phyloP scores from a whole-genome alignment of 192 early-diverging fungal genomes.

The Linnemannia zychae region DNA sequence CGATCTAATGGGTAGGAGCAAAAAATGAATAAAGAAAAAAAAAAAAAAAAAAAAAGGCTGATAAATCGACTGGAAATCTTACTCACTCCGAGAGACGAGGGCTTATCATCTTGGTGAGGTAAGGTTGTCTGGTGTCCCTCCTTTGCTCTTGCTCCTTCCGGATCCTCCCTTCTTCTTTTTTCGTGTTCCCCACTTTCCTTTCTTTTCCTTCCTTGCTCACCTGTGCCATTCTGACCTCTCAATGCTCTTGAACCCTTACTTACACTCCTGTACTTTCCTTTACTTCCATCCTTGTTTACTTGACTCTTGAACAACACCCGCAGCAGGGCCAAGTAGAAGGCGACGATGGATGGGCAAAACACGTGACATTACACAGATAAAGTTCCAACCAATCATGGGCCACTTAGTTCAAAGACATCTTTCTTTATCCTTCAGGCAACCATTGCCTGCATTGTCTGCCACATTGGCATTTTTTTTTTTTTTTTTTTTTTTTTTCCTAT shows the following conservation, averaged over 20 bases:
- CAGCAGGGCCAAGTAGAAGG: no score
- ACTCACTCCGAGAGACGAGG: background rate
- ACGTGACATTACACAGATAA: background rate
- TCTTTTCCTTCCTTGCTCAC: background rate
- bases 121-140: background rate
- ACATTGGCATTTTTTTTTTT: no score
- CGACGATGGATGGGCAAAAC: background rate
- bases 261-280: background rate
- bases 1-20: no score
- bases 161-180: background rate
- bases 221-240: background rate
- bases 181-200: background rate
- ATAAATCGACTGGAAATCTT: background rate
- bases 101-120: background rate
- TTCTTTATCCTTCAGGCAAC: no score
- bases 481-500: background rate
- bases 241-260: background rate
- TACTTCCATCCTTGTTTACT: background rate
- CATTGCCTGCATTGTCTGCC: no score
- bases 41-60: background rate
- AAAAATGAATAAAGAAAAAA: background rate
- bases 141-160: background rate
- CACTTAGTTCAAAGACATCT: no score
- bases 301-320: background rate
- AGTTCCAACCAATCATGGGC: background rate